These are phyloP conservation scores for Mortierella sp. DNA, from an alignment of 371 early-diverging fungal genomes.

Conservation along the genomic window DNA sequence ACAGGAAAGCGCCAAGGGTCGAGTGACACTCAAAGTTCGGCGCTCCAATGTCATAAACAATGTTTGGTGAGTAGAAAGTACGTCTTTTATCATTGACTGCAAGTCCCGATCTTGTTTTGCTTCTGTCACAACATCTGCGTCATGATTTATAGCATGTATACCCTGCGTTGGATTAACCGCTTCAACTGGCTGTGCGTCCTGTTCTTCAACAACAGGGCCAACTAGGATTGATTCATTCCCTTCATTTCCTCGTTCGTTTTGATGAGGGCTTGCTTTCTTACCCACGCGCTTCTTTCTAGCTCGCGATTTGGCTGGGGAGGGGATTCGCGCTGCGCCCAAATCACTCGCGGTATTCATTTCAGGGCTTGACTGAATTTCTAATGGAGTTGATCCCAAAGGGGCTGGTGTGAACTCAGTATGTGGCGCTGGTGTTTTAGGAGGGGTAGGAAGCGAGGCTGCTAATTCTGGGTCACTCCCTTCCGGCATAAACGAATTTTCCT, in stretches of 20 bases:
- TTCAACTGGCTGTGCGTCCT: background rate
- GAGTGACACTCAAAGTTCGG: conserved; percentile 67
- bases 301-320: too few species aligned
- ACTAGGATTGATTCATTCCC: background rate
- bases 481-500: too few species aligned
- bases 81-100: conserved; percentile 25
- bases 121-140: background rate
- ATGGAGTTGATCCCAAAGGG: background rate
- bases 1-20: conserved; percentile 63
- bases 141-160: background rate
- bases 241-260: background rate
- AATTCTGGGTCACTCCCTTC: background rate
- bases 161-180: background rate
- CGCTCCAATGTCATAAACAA: conserved; percentile 58
- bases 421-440: background rate
- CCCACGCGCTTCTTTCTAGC: too few species aligned
- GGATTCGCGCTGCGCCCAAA: background rate
- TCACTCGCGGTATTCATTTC: background rate
- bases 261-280: too few species aligned
- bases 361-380: background rate
- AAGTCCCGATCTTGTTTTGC: conserved; percentile 12
- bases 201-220: background rate
- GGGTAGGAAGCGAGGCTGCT: background rate
- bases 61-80: conserved; percentile 35
- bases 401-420: background rate